These are phyloP conservation scores for Lentinus tigrinus DNA, from an alignment of 768 basidiomycete genomes.

Conservation along the genomic window DNA sequence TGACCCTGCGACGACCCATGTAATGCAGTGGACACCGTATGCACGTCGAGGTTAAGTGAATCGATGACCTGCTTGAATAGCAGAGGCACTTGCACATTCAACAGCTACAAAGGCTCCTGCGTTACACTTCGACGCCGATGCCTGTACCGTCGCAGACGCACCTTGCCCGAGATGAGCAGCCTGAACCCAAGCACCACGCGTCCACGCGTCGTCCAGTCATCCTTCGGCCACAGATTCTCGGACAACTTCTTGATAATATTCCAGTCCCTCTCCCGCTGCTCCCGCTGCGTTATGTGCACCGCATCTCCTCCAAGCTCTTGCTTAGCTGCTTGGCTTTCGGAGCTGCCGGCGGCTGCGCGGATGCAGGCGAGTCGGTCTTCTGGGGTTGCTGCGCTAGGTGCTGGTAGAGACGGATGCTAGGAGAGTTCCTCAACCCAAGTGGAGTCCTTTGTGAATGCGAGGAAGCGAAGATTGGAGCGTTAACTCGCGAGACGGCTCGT, in stretches of 20 bases:
- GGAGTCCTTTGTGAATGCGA: too few species aligned
- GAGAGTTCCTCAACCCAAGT: too few species aligned
- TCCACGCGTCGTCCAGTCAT: conserved; percentile 78
- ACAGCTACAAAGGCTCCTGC: conserved; percentile 38
- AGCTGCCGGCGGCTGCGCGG: not conserved
- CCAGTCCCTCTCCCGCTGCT: conserved; percentile 83
- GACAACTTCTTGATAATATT: conserved; percentile 76
- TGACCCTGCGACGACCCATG: conserved; percentile 89
- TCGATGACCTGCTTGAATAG: conserved; percentile 94
- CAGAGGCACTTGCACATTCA: conserved; percentile 98
- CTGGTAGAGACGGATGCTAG: conserved; percentile 1
- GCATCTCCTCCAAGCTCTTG: conserved; percentile 13
- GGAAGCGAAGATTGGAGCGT: too few species aligned
- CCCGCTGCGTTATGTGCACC: conserved; percentile 20
- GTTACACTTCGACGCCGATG: too few species aligned
- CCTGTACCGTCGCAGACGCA: too few species aligned
- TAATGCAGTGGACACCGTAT: conserved; percentile 73
- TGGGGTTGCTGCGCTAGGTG: conserved; percentile 3
- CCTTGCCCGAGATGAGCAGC: conserved; percentile 84
- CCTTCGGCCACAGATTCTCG: conserved; percentile 88
- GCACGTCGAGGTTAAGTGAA: conserved; percentile 80
- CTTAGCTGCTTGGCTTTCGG: not conserved
- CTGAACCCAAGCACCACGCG: conserved; percentile 82
- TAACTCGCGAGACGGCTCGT: not conserved
- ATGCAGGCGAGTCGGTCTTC: not conserved